Base-by-base conservation (phyloP, 179 eudicot species). In the Silene noctiflora region DNA sequence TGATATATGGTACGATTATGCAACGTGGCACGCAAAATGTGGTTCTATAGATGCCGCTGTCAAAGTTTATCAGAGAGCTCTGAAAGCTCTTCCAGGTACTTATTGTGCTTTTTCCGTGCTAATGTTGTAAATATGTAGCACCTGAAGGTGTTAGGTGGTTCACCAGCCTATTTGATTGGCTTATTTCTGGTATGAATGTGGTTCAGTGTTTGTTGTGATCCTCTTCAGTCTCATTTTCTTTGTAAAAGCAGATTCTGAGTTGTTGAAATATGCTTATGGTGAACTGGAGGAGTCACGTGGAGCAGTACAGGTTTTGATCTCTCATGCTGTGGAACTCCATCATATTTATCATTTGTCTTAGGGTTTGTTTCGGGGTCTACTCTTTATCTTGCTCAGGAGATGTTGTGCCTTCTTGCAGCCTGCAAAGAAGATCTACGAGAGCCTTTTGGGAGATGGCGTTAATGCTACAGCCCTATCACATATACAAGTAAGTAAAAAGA, bases 271-370 rank as follows among this genome's bases (percentile, higher is more conserved):
- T 85, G 99, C 99, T 69, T 94, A 85, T 86, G 98, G 93, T 69
- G 99, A 96, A 86, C 85, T 96, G 74, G 99, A 96, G 84, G 99
- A 96, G 85, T 90, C 99, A 35, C 97, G 91, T 81, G 99, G 99
- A 82, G 92, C 97, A 48, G 83, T 89, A 80, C 98, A 94, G 94
- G 99, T 95, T 53, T 75, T 31, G 60, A 75, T 20, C 27, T 74
- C 25, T 72, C 48, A 39, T 55, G 71, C 61, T 42, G 12, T 69
- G 42, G 25, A 27, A 71, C 48, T 75, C 24, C 19, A 33, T 1
- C 67, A 51, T 51, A 14, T 61, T 6, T n/a, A 9, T 13, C 7
- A 6, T 25, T 12, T 66, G 48, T 67, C 42, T 67, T 73, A 66
- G 19, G 69, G 25, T 56, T 64, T 29, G 72, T n/a, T 64, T 56